Conservation (phyloP, 352 stramenopile species). For the Pythium oligandrum region DNA sequence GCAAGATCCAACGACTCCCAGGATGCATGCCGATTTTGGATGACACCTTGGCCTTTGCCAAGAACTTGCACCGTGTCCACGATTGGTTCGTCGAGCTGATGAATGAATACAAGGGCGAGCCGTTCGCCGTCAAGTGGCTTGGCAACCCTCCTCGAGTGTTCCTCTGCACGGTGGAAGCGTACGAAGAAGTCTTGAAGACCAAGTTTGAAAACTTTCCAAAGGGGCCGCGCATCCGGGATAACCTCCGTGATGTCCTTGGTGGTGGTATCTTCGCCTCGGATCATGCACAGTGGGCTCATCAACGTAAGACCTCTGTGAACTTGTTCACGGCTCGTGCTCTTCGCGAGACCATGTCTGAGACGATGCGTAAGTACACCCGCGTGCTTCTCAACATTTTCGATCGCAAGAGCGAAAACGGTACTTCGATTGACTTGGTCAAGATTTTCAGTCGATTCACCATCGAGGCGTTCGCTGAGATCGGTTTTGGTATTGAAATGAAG, state of each 20-base stretch:
- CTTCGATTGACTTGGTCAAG: slow-evolving; percentile 27
- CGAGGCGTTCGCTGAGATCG: slow-evolving; percentile 47
- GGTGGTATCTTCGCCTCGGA: slow-evolving; percentile 66
- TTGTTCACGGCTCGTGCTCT: slow-evolving; percentile 70
- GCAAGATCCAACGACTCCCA: no score
- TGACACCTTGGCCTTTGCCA: neutral
- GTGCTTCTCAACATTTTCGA: slow-evolving; percentile 24
- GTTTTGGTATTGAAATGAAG: slow-evolving; percentile 43
- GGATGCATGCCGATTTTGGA: no score
- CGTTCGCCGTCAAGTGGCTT: slow-evolving; percentile 36
- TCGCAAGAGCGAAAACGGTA: slow-evolving; percentile 8
- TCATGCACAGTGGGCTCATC: slow-evolving; percentile 42
- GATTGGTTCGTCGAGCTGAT: slow-evolving; percentile 55
- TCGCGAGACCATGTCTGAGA: slow-evolving; percentile 37
- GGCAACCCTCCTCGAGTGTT: slow-evolving; percentile 30
- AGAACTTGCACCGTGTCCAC: slow-evolving; percentile 38
- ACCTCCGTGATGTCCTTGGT: slow-evolving; percentile 54
- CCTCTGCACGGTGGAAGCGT: slow-evolving; percentile 23
- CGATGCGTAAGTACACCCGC: slow-evolving; percentile 21
- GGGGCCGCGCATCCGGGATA: slow-evolving; percentile 7
- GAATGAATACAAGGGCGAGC: slow-evolving; percentile 25
- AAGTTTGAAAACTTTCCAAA: slow-evolving; percentile 62
- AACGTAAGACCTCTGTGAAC: slow-evolving; percentile 80
- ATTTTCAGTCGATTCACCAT: slow-evolving; percentile 43
- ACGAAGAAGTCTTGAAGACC: slow-evolving; percentile 44